Conservation (phyloP, 768 basidiomycete genomes). For the Mycena sanguinolenta region DNA sequence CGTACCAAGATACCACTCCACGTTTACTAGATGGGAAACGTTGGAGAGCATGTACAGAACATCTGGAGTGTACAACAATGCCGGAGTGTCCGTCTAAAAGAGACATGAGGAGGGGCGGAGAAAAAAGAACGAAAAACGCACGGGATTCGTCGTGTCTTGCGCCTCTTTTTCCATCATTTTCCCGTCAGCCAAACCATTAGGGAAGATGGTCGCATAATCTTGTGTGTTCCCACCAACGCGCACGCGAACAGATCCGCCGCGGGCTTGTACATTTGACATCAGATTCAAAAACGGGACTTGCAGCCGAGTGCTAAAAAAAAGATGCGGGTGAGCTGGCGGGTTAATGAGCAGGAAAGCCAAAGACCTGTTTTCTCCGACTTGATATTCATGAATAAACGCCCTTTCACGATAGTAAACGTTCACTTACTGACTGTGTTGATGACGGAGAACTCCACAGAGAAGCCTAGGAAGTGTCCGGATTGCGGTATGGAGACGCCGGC, state of each 20-base stretch:
- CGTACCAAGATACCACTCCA: conserved; percentile 75
- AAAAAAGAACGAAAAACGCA: conserved; percentile 40
- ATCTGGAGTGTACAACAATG: conserved; percentile 73
- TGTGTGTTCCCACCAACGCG: conserved; percentile 80
- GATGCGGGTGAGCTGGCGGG: conserved; percentile 28
- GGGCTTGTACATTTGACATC: conserved; percentile 68
- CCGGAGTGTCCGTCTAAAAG: conserved; percentile 74
- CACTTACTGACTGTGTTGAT: conserved; percentile 54
- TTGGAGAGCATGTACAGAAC: conserved; percentile 76
- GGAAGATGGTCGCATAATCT: conserved; percentile 61
- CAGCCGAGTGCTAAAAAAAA: conserved; percentile 56
- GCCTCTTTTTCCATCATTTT: conserved; percentile 65
- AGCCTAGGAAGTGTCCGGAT: conserved; percentile 50
- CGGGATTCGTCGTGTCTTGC: conserved; percentile 52
- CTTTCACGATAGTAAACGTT: background rate
- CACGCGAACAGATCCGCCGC: conserved; percentile 67
- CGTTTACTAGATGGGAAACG: conserved; percentile 70
- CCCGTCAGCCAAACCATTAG: conserved; percentile 51
- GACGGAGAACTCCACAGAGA: conserved; percentile 62
- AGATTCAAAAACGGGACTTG: conserved; percentile 76
- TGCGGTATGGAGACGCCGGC: conserved; percentile 38
- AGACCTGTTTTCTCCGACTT: conserved; percentile 69
- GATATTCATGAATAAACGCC: conserved; percentile 15
- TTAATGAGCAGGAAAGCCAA: conserved; percentile 34
- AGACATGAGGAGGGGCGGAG: background rate